Evolutionary conservation across 306 rosid species (phyloP).

Genomic region (Comarum palustre): DNA sequence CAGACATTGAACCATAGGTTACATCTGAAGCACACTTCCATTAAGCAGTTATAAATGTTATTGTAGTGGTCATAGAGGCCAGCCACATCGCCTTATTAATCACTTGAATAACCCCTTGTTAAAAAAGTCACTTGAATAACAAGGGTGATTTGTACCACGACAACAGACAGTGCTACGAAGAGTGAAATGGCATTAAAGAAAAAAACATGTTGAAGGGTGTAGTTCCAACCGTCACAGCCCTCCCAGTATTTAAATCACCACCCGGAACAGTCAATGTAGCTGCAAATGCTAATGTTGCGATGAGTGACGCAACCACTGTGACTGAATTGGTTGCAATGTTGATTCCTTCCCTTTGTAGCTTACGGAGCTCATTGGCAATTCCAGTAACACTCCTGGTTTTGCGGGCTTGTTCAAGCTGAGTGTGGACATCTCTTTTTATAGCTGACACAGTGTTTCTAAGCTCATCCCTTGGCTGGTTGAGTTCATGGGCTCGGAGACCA

Average conservation of each 20-base stretch:
- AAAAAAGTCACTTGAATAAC: too few species aligned
- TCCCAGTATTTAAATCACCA: constrained; percentile 51
- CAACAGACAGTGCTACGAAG: constrained; percentile 77
- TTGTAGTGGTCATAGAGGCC: constrained; percentile 68
- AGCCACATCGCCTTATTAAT: constrained; percentile 94
- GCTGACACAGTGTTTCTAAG: constrained; percentile 67
- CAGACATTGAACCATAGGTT: constrained; percentile 18
- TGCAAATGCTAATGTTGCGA: constrained; percentile 81
- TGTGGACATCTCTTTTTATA: constrained; percentile 68
- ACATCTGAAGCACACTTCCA: constrained; percentile 15
- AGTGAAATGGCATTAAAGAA: constrained; percentile 67
- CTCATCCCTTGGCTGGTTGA: constrained; percentile 82
- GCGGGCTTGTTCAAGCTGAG: constrained; percentile 83
- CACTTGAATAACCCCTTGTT: constrained; percentile 73
- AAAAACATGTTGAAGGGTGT: constrained; percentile 61
- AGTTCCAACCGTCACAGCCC: constrained; percentile 44
- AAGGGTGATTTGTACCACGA: constrained; percentile 78
- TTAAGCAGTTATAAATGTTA: constrained; percentile 69
- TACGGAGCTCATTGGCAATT: constrained; percentile 67
- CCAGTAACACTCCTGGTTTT: constrained; percentile 69
- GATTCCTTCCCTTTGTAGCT: constrained; percentile 71
- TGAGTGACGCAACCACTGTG: constrained; percentile 81
- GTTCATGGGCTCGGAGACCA: constrained; percentile 63
- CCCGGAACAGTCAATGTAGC: constrained; percentile 92
- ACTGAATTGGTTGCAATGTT: constrained; percentile 83